A percentile compares a stretch with the other conserved stretches of the same genome.
phyloP scores from a whole-genome alignment of 768 basidiomycete genomes.

The Tulasnella sp. region DNA sequence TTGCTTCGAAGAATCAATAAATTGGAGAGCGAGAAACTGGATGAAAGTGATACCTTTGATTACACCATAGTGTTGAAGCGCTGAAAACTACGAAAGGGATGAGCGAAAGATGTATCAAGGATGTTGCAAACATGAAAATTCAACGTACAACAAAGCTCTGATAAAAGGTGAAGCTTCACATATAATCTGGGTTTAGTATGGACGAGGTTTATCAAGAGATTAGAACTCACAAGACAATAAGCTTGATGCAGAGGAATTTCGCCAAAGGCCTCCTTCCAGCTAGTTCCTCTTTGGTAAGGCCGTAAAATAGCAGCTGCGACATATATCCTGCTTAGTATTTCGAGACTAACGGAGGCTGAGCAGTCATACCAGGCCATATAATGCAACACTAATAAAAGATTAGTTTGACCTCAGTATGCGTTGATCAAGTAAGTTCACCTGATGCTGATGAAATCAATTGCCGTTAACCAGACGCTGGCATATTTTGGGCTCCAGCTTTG shows the following conservation, averaged over 20 bases:
- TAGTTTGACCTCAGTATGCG: background rate
- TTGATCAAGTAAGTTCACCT: conserved; percentile 33
- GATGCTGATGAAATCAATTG: conserved; percentile 69
- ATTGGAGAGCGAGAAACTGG: background rate
- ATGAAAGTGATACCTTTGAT: conserved; percentile 39
- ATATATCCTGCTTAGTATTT: background rate
- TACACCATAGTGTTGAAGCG: conserved; percentile 46
- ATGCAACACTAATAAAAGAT: conserved; percentile 36
- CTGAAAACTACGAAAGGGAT: conserved; percentile 38
- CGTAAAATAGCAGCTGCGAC: conserved; percentile 53
- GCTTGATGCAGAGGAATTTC: conserved; percentile 77
- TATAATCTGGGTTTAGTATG: conserved; percentile 28
- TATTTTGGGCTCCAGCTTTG: conserved; percentile 43
- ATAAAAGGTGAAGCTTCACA: conserved; percentile 75
- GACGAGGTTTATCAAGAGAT: conserved; percentile 2
- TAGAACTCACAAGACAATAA: conserved; percentile 20
- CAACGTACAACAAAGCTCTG: conserved; percentile 62
- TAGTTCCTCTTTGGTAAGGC: conserved; percentile 68
- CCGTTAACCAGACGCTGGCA: conserved; percentile 57
- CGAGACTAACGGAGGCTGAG: background rate
- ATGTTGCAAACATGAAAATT: background rate
- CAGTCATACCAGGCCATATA: conserved; percentile 53
- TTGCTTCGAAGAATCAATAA: conserved; percentile 32
- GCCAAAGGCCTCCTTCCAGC: conserved; percentile 58
- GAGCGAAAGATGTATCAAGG: background rate